Percentiles rank a stretch among this genome's conserved stretches.
These are phyloP conservation scores for Rhododendron griersonianum DNA, from an alignment of 148 eudicot species.

Conservation along the genomic window DNA sequence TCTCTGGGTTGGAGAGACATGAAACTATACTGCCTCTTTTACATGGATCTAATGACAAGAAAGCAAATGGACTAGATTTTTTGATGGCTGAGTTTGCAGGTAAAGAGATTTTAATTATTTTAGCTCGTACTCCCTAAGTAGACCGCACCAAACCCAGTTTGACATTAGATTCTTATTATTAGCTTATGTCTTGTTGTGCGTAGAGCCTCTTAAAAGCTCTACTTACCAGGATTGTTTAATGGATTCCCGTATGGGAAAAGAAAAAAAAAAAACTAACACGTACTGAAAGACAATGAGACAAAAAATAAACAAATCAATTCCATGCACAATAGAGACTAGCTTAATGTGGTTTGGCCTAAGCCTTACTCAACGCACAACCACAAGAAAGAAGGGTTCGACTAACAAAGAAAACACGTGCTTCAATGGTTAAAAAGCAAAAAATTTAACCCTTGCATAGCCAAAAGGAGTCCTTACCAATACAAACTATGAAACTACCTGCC, in stretches of 20 bases:
- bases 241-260: not conserved
- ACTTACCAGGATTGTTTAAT: not conserved
- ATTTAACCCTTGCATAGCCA: not conserved
- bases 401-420: not conserved
- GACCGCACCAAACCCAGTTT: not conserved
- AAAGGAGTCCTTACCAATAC: not conserved
- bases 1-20: conserved; percentile 74
- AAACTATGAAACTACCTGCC: not conserved
- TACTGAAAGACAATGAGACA: not conserved
- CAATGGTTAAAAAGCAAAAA: not conserved
- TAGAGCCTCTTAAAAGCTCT: not conserved
- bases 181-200: not conserved
- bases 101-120: conserved; percentile 14
- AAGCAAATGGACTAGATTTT: conserved; percentile 77
- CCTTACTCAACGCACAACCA: not conserved
- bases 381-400: not conserved
- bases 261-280: not conserved
- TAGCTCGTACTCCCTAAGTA: not conserved
- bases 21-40: conserved; percentile 82
- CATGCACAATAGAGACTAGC: not conserved
- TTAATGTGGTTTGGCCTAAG: not conserved
- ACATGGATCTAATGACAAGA: conserved; percentile 74
- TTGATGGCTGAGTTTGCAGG: conserved; percentile 96
- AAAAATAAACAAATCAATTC: not conserved
- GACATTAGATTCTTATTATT: not conserved